Percentiles rank a stretch among this genome's conserved stretches.
These are phyloP conservation scores for Agrocybe chaxingu DNA, from an alignment of 768 basidiomycete genomes.

Conservation along the genomic window DNA sequence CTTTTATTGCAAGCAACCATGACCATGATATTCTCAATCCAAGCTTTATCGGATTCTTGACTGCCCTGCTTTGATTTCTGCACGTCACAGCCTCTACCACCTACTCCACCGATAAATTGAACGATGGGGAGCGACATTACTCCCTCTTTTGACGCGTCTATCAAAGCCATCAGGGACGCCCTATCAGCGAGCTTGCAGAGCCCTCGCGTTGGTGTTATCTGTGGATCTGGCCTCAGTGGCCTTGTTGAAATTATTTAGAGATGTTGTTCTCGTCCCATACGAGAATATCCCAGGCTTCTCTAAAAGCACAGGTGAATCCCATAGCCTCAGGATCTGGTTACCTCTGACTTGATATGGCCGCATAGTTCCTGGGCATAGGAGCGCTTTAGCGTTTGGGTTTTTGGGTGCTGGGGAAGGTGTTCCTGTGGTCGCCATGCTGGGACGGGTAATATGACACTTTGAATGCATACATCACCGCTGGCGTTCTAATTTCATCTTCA, in stretches of 20 bases:
- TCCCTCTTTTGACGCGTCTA: conserved; percentile 21
- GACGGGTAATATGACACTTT: conserved; percentile 47
- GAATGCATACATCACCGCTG: background rate
- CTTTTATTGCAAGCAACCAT: no score
- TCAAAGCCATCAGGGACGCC: conserved; percentile 27
- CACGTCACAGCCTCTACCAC: no score
- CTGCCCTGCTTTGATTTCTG: no score
- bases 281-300: conserved; percentile 68
- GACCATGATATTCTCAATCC: no score
- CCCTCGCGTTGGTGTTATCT: conserved; percentile 79
- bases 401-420: conserved; percentile 61
- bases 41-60: no score
- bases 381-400: conserved; percentile 75
- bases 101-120: no score
- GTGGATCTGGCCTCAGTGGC: conserved; percentile 82
- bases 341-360: background rate
- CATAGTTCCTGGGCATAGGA: conserved; percentile 78
- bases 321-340: background rate
- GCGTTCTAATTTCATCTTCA: conserved; percentile 6
- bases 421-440: conserved; percentile 88
- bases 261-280: conserved; percentile 63
- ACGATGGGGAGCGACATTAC: conserved; percentile 3
- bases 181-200: conserved; percentile 33
- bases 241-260: conserved; percentile 58
- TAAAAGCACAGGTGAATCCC: conserved; percentile 66